Evolutionary conservation across 2,329 filamentous ascomycete species (phyloP), one percentile per base, ranked within the genome.

Genomic region (Coleophoma crateriformis): DNA sequence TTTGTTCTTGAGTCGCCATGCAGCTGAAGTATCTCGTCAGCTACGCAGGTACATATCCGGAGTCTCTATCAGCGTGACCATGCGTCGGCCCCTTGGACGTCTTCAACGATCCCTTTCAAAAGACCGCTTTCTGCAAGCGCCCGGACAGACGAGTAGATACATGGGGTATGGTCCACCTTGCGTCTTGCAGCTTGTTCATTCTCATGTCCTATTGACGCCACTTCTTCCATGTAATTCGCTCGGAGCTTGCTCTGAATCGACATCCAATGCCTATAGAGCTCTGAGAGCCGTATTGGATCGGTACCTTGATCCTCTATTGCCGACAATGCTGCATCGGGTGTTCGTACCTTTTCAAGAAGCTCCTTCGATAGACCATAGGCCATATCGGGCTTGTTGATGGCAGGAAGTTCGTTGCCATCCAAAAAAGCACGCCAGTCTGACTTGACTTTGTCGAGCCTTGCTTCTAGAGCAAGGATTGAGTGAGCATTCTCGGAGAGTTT

Each of bases 81-180:
- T 10, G 8, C 27, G 8, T 27, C 27, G 27, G 7, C 27, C 8
- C 6, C 27, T 43, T 48, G 22, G 17, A 44, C 33, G 20, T 57
- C 53, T 38, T 56, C 47, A 7, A 63, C 48, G n/a, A 72, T 58
- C 34, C 73, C 67, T 56, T 73, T 69, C 49, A 94, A 65, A 2
- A 80, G 68, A 1, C 80, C 82, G 58, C 85, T 84, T 51, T 83
- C 80, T 1, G 85, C 85, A 50, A 95, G 73, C 53, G 78, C 79
- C 55, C 77, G 76, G 41, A 91, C 67, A 83, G 88, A 92, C 35
- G 68, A 72, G 58, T 87, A 81, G 19, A 92, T 74, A 1, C 82
- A 79, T 1, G 82, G 80, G 0, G 80, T 83, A 61, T 87, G 88
- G 61, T 95, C 87, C 60, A 81, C 77, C 59, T 78, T 77, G 2